phyloP scores from a whole-genome alignment of 441 rosid genomes.

The Adansonia grandidieri region DNA sequence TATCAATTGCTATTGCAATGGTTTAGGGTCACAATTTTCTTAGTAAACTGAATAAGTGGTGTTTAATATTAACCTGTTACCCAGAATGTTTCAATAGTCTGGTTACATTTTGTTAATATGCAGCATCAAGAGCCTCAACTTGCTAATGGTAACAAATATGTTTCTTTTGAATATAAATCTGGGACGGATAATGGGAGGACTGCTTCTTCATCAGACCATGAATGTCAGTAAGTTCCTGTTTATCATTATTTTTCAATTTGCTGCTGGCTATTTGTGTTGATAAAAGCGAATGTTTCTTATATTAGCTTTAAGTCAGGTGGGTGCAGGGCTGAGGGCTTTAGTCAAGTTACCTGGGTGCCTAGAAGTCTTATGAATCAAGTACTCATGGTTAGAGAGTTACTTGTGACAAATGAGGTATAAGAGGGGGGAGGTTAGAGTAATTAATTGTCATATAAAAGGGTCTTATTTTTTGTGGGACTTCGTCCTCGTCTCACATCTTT shows the following conservation, averaged over 20 bases:
- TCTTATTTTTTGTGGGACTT: slow-evolving; percentile 1
- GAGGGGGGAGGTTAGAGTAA: neutral
- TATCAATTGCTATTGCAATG: neutral
- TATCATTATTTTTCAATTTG: slow-evolving; percentile 21
- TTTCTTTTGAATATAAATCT: slow-evolving; percentile 94
- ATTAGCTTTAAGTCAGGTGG: neutral
- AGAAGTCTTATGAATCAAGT: neutral
- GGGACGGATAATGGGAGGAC: slow-evolving; percentile 93
- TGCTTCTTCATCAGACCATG: slow-evolving; percentile 96
- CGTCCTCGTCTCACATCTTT: neutral
- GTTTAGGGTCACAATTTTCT: slow-evolving; percentile 2
- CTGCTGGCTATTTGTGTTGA: neutral
- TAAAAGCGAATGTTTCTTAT: neutral
- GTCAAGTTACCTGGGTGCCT: neutral
- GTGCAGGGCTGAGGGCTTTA: neutral
- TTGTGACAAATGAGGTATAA: neutral
- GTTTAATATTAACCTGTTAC: neutral
- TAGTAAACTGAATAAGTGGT: neutral
- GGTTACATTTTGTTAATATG: slow-evolving; percentile 33
- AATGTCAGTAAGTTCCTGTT: slow-evolving; percentile 89
- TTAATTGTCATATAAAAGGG: neutral
- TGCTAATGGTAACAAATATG: slow-evolving; percentile 81
- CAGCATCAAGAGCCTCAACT: slow-evolving; percentile 93
- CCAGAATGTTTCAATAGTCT: slow-evolving; percentile 32
- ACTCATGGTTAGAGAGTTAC: neutral